phyloP scores from a whole-genome alignment of 2,329 filamentous ascomycete species.

The Calonectria honghensis region DNA sequence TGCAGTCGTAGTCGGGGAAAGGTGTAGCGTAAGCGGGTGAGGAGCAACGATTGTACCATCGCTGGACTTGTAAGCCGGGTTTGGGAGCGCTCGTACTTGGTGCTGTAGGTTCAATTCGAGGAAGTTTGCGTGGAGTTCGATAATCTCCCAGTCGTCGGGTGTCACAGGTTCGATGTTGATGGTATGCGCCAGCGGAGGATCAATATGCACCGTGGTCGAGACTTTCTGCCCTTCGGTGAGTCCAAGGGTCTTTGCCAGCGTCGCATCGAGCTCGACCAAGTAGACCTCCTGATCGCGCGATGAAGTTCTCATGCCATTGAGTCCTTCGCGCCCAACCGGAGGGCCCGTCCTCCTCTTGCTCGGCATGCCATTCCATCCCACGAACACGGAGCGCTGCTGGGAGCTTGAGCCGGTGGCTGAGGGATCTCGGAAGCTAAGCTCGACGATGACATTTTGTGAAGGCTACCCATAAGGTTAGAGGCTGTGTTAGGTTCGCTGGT shows the following conservation, averaged over 20 bases:
- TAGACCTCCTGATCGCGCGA: constrained; percentile 84
- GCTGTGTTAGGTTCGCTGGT: not conserved
- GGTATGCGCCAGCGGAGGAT: constrained; percentile 93
- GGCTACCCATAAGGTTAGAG: constrained; percentile 71
- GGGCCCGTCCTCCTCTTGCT: constrained; percentile 88
- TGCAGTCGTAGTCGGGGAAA: constrained; percentile 96
- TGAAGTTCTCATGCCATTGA: constrained; percentile 75
- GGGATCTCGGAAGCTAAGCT: constrained; percentile 82
- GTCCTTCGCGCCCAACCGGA: constrained; percentile 83
- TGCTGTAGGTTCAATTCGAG: constrained; percentile 94
- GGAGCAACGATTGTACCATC: constrained; percentile 71
- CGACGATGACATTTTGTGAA: constrained; percentile 96
- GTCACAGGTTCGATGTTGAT: constrained; percentile 98
- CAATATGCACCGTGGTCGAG: constrained; percentile 83
- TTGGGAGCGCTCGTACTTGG: constrained; percentile 94
- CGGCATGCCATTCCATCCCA: constrained; percentile 98
- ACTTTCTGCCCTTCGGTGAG: constrained; percentile 89
- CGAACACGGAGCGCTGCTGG: constrained; percentile 82
- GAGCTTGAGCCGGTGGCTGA: constrained; percentile 68
- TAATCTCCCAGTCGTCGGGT: constrained; percentile 98
- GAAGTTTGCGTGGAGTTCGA: constrained; percentile 96
- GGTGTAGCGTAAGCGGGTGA: constrained; percentile 91
- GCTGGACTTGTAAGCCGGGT: constrained; percentile 79
- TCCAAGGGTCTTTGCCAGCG: constrained; percentile 85
- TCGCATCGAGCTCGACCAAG: constrained; percentile 90